Base-by-base conservation (phyloP, 805 yeast species). In the Pichia ethanolica region DNA sequence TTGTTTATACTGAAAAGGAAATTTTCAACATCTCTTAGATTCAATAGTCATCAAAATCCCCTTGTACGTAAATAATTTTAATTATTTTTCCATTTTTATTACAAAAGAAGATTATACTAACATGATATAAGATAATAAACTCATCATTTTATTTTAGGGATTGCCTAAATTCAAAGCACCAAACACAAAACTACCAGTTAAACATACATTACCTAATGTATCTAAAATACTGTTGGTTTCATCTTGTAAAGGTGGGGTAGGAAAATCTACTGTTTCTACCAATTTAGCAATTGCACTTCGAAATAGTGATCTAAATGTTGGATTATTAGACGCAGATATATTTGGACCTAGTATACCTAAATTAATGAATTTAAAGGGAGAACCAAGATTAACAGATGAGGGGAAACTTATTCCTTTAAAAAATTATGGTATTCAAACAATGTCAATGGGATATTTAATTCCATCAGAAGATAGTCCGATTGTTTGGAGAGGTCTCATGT, bases 391-490 rank as follows among this genome's bases (percentile, higher is more conserved):
- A 11, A 66, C 78, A 0, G 51, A 56, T 0, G 60, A 61, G 3
- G 87, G 89, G 0, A 74, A 75, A 55, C 67, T 87, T 3, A 60
- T 82, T 0, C 96, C 96, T 0, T 64, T 86, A 56, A 63, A 72
- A 10, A 87, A 86, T 60, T 86, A 82, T 55, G 96, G 96, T 0
- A 61, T 88, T 3, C 82, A 84, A 55, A 78, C 89, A 7, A 88
- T 88, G 96, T 86, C 95, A 0, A 88, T 88, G 95, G 96, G 96
- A 0, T 87, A 82, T 58, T 68, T 88, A 56, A 76, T 87, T 2
- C 80, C 80, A 2, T 65, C 74, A 2, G 83, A 83, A 8, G 81
- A 77, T 44, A 79, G 81, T 33, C 83, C 89, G 0, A 75, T 88
- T 5, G 91, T 83, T 0, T 88, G 96, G 96, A 71, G 96, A 47